These are phyloP conservation scores for Kalmusia sp. DNA, from an alignment of 2,329 filamentous ascomycete genomes.

Conservation along the genomic window DNA sequence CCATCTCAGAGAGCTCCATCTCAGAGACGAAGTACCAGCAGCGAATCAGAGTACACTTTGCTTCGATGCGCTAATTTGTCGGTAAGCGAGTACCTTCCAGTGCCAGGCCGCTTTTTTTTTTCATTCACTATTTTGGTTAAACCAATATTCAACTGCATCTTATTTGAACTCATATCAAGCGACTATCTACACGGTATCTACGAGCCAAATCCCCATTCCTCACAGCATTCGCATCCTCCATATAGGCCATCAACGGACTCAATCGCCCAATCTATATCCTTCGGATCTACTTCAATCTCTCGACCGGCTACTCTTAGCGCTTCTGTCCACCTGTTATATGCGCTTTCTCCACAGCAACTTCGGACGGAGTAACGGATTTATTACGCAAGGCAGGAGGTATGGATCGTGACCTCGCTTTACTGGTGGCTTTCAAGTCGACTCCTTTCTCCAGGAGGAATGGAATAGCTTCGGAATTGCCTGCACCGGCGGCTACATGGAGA, in stretches of 20 bases:
- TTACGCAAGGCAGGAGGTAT: slow-evolving; percentile 5
- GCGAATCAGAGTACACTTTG: too few species aligned
- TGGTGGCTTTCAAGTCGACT: slow-evolving; percentile 6
- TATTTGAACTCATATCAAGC: too few species aligned
- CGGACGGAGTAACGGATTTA: slow-evolving; percentile 1
- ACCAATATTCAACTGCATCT: too few species aligned
- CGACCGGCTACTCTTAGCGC: background rate
- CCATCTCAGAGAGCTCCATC: too few species aligned
- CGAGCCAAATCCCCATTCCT: slow-evolving; percentile 6
- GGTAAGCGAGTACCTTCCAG: too few species aligned
- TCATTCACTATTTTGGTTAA: too few species aligned
- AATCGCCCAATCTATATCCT: slow-evolving; percentile 15
- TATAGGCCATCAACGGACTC: background rate
- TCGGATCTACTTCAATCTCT: slow-evolving; percentile 4
- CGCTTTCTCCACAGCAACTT: slow-evolving; percentile 12
- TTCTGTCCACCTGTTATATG: slow-evolving; percentile 12
- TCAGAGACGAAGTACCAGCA: too few species aligned
- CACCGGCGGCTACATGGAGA: slow-evolving; percentile 13
- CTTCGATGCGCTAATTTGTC: too few species aligned
- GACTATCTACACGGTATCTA: too few species aligned
- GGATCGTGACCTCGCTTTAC: slow-evolving; percentile 11
- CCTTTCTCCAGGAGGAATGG: slow-evolving; percentile 13
- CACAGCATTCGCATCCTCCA: slow-evolving; percentile 14
- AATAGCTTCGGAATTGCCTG: slow-evolving; percentile 10
- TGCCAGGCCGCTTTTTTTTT: too few species aligned